Conservation (phyloP, 2,329 filamentous ascomycete genomes). For the Cercospora zeae-maydis region DNA sequence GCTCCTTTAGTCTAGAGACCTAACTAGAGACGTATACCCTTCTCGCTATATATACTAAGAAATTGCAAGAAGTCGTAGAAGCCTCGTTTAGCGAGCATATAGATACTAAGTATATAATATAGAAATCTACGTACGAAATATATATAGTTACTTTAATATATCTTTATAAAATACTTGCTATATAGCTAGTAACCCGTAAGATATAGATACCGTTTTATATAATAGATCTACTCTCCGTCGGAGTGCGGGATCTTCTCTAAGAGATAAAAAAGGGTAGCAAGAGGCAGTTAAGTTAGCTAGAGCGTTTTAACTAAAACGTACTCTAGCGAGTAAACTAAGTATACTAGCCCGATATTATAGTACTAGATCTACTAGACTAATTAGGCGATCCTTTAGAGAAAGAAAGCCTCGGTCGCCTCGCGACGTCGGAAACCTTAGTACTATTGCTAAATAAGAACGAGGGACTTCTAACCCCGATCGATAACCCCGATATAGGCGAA, state of each 20-base stretch:
- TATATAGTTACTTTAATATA: neutral
- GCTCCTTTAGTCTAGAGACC: too few species aligned
- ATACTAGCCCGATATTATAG: neutral
- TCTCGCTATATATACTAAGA: too few species aligned
- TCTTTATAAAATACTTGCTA: neutral
- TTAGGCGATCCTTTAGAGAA: neutral
- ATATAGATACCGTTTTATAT: neutral
- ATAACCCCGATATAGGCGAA: too few species aligned
- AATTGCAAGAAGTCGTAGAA: too few species aligned
- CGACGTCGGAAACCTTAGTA: too few species aligned
- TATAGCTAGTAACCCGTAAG: neutral
- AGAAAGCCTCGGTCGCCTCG: too few species aligned
- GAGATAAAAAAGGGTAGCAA: neutral
- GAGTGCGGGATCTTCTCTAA: neutral
- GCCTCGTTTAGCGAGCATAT: too few species aligned
- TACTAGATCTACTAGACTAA: neutral
- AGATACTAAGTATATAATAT: too few species aligned
- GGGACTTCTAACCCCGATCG: too few species aligned
- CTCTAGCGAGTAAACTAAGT: neutral
- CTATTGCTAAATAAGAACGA: too few species aligned
- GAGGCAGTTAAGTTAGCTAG: neutral
- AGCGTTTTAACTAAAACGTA: neutral
- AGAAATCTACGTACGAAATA: too few species aligned
- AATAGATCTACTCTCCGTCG: neutral
- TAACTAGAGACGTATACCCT: too few species aligned